Evolutionary conservation across 2,329 filamentous ascomycete genomes (phyloP).

Genomic region (Cryoendolithus antarcticus): DNA sequence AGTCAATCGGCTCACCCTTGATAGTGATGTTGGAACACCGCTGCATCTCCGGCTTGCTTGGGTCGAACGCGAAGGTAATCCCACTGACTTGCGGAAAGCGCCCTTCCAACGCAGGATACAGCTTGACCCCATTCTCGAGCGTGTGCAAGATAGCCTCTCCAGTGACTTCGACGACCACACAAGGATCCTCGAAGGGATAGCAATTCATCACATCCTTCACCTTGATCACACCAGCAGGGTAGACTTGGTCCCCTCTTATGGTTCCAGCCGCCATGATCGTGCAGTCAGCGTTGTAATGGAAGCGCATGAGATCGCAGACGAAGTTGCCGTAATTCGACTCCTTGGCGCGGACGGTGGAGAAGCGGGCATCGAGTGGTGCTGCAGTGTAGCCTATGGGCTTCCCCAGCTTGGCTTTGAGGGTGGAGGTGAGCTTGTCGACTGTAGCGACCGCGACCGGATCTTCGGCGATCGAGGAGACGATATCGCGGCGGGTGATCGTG

Average conservation of each 20-base stretch:
- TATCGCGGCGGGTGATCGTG: slow-evolving; percentile 61
- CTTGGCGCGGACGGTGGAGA: slow-evolving; percentile 62
- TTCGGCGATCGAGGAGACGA: slow-evolving; percentile 55
- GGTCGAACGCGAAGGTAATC: slow-evolving; percentile 63
- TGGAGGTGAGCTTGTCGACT: slow-evolving; percentile 57
- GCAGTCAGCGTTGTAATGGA: slow-evolving; percentile 70
- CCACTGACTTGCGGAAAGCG: slow-evolving; percentile 81
- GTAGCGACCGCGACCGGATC: slow-evolving; percentile 49
- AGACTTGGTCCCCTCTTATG: slow-evolving; percentile 78
- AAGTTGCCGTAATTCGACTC: slow-evolving; percentile 87
- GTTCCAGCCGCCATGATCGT: slow-evolving; percentile 76
- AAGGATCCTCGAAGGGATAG: slow-evolving; percentile 86
- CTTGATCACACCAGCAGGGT: slow-evolving; percentile 64
- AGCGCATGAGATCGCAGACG: slow-evolving; percentile 81
- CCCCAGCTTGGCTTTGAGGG: slow-evolving; percentile 63
- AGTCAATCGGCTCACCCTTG: slow-evolving; percentile 48
- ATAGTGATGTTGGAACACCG: slow-evolving; percentile 54
- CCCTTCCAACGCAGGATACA: slow-evolving; percentile 70
- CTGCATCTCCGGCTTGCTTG: slow-evolving; percentile 44
- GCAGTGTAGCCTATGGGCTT: slow-evolving; percentile 76
- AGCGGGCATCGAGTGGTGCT: slow-evolving; percentile 71
- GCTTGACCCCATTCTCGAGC: slow-evolving; percentile 69
- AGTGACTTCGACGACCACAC: slow-evolving; percentile 60
- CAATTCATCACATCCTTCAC: slow-evolving; percentile 41
- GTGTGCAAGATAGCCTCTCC: slow-evolving; percentile 67